phyloP scores from a whole-genome alignment of 345 rosid genomes.

The Ceriops zippeliana region DNA sequence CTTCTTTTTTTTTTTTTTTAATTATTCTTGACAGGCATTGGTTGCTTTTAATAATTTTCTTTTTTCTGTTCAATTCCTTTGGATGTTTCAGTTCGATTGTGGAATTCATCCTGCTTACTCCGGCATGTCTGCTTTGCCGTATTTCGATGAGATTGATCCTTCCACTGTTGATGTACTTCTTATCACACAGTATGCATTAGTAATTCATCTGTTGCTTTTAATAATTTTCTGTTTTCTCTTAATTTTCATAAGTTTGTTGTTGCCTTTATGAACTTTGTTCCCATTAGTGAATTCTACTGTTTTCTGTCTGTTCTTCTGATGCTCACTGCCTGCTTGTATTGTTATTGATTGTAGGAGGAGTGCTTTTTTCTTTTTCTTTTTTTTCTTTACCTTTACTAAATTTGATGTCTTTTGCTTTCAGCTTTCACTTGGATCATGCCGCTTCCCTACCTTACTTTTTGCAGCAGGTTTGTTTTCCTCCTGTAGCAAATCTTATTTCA shows the following conservation, averaged over 20 bases:
- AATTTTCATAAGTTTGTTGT: neutral
- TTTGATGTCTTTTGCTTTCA: constrained; percentile 36
- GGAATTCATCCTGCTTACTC: constrained; percentile 90
- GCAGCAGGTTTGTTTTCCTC: constrained; percentile 61
- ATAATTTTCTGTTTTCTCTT: neutral
- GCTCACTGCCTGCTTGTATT: no score
- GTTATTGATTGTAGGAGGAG: neutral
- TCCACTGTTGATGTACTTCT: constrained; percentile 80
- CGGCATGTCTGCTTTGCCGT: constrained; percentile 91
- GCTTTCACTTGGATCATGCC: constrained; percentile 99
- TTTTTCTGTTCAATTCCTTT: neutral
- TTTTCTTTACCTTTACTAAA: neutral
- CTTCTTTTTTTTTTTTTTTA: no score
- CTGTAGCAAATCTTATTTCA: neutral
- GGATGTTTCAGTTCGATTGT: constrained; percentile 62
- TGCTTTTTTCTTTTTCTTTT: neutral
- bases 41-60: neutral
- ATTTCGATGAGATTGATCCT: constrained; percentile 96
- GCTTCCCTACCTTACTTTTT: constrained; percentile 93
- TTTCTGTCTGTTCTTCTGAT: no score
- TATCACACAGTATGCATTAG: constrained; percentile 66
- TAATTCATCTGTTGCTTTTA: neutral
- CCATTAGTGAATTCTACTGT: no score
- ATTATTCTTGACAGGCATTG: neutral
- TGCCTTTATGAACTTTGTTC: neutral